Base-by-base conservation (phyloP, 2,329 filamentous ascomycete species). In the Fusarium poae region DNA sequence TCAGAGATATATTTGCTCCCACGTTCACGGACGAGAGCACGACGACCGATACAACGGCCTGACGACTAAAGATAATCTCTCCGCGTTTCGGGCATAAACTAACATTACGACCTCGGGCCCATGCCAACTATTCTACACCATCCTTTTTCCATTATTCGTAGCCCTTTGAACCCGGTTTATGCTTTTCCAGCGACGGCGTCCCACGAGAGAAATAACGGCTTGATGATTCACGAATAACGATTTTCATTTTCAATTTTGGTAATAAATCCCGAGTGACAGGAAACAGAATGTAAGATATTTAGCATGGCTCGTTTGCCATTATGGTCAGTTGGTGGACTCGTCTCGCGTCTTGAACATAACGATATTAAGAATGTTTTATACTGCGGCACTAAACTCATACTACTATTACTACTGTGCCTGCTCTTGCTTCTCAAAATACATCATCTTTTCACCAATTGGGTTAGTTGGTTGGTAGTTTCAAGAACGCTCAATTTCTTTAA, bases 1-100 rank as follows among this genome's bases (percentile, higher is more conserved):
- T 85, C 73, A 78, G 75, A 40, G 79, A 82, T 30, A 68, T 84
- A 3, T 83, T 85, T 46, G 67, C 72, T 23, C 74, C 77, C 16
- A 11, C 61, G 16, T 39, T 57, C 16, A 49, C 63, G 34, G 73
- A 71, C 11, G 57, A 57, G 12, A 69, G 58, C 15, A 73, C 60
- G 9, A 49, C 57, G 21, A 64, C 65, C 40, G 69, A 73, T 25
- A 52, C 62, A 16, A 46, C 57, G 15, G 37, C 62, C 39, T 54
- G 70, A 40, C 45, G 25, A 25, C 66, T 42, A 50, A n/a, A 35
- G 34, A 29, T n/a, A 42, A 40, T 45, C n/a, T 46, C 21, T 13
- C 23, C 16, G 12, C 27, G 21, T 32, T 10, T 20, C 34, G 12
- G 34, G 16, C 29, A 25, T 15, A 57, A 69, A 57, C 51, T 50